A percentile compares a stretch with the other conserved stretches of the same genome.
phyloP scores from a whole-genome alignment of 345 rosid species.

The Melaleuca alternifolia region DNA sequence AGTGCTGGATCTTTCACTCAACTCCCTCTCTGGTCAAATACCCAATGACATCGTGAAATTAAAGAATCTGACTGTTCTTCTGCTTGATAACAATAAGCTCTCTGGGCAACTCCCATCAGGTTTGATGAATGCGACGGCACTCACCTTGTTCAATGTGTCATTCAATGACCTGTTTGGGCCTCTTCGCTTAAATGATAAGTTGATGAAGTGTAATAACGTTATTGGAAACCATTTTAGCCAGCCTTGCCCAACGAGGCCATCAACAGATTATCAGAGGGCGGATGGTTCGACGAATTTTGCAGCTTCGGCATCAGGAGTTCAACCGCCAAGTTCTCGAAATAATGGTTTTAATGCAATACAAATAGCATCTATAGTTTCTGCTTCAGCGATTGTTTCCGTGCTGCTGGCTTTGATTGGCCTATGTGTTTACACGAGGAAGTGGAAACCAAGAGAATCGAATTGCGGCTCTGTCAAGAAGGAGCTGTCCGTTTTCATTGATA shows the following conservation, averaged over 20 bases:
- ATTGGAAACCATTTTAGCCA: conserved; percentile 44
- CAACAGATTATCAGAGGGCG: conserved; percentile 5
- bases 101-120: conserved; percentile 52
- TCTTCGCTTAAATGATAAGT: conserved; percentile 26
- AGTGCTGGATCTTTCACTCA: conserved; percentile 49
- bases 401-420: conserved; percentile 36
- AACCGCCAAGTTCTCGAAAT: neutral
- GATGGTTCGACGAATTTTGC: conserved; percentile 4
- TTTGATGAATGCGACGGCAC: conserved; percentile 30
- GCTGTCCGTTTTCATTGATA: conserved; percentile 31
- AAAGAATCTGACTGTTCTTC: conserved; percentile 37
- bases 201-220: conserved; percentile 33
- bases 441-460: conserved; percentile 12
- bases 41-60: conserved; percentile 31
- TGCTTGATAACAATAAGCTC: conserved; percentile 47
- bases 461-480: conserved; percentile 29
- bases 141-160: conserved; percentile 46
- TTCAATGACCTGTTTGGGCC: conserved; percentile 57
- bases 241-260: conserved; percentile 34
- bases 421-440: conserved; percentile 30
- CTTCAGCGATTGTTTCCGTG: conserved; percentile 45
- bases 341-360: conserved; percentile 33
- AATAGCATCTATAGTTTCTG: conserved; percentile 45
- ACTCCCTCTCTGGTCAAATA: conserved; percentile 45
- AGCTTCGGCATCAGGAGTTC: conserved; percentile 5